Base-by-base conservation (phyloP, 805 yeast genomes). In the Saccharomycopsis vini region DNA sequence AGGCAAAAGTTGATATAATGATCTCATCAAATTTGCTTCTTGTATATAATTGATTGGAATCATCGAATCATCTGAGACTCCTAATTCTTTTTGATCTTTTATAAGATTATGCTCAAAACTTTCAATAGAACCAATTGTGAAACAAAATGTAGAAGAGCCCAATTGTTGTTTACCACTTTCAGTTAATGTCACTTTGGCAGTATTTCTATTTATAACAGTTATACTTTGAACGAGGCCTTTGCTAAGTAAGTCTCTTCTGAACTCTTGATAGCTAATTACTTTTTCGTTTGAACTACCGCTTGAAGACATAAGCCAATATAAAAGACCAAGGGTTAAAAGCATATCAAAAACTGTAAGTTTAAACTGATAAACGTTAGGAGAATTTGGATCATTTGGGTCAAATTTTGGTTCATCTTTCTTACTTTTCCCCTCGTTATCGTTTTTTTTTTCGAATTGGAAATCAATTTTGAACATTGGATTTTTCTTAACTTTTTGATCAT, bases 251-350 rank as follows among this genome's bases (percentile, higher is more conserved):
- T 79, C 70, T 4, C 79, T 68, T 34, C 86, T 73, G 66, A 92
- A 90, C 57, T 90, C 95, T 65, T 92, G 97, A 81, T 88, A 92
- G 2, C 96, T 79, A 47, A 90, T 69, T 56, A 85, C 88, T 19
- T 33, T 33, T 6, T 5, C 5, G 18, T 33, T n/a, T 9, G 24
- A 13, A 9, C 35, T 21, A 21, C 16, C 16, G 15, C 40, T 33
- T 4, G 29, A 13, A 21, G 33, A 23, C 12, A 35, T 34, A 4
- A 36, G 29, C 20, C 35, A 44, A 24, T 44, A 39, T 3, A 40
- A 31, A 4, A 42, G 29, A 5, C 36, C 50, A 18, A 43, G 23
- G 2, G 50, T 46, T 9, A 42, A 32, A 33, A 39, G 6, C 5
- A 46, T 19, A 32, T 46, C 50, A 35, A 42, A 42, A 26, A 42